These are phyloP conservation scores for Phytophthora europaea DNA, from an alignment of 352 stramenopile species.

Conservation along the genomic window DNA sequence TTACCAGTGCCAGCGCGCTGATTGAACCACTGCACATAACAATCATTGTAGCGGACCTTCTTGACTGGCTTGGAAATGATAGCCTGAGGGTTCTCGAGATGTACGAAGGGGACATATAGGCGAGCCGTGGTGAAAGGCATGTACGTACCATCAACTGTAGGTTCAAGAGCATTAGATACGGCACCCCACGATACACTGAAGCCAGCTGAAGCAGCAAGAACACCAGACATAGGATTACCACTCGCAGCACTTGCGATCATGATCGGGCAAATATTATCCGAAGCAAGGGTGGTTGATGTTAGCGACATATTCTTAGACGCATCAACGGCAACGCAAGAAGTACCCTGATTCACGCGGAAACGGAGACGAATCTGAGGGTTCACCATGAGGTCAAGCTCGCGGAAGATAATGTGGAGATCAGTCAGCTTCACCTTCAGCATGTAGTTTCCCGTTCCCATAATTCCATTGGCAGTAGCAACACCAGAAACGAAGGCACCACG, in stretches of 20 bases:
- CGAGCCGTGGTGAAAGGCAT: background rate
- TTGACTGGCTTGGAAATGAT: too few species aligned
- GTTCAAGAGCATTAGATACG: constrained; percentile 9
- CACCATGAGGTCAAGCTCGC: constrained; percentile 4
- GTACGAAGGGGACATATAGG: too few species aligned
- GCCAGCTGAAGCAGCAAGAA: constrained; percentile 1
- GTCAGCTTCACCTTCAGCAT: background rate
- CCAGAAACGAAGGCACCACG: too few species aligned
- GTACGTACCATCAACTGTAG: constrained; percentile 17
- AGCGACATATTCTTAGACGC: constrained; percentile 6
- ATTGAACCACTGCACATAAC: too few species aligned
- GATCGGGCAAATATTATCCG: constrained; percentile 6
- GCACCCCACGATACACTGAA: background rate
- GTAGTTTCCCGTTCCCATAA: too few species aligned
- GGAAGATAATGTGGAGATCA: constrained; percentile 7
- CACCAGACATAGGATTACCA: background rate
- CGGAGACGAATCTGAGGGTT: constrained; percentile 4
- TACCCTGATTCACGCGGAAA: too few species aligned
- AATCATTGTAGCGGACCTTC: too few species aligned
- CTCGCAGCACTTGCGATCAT: constrained; percentile 3
- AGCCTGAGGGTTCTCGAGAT: too few species aligned
- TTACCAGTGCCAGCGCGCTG: too few species aligned
- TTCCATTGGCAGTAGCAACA: too few species aligned
- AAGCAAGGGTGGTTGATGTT: background rate
- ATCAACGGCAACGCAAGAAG: background rate